These are phyloP conservation scores for Rugonectria rugulosa DNA, from an alignment of 2,329 filamentous ascomycete genomes.

Conservation along the genomic window DNA sequence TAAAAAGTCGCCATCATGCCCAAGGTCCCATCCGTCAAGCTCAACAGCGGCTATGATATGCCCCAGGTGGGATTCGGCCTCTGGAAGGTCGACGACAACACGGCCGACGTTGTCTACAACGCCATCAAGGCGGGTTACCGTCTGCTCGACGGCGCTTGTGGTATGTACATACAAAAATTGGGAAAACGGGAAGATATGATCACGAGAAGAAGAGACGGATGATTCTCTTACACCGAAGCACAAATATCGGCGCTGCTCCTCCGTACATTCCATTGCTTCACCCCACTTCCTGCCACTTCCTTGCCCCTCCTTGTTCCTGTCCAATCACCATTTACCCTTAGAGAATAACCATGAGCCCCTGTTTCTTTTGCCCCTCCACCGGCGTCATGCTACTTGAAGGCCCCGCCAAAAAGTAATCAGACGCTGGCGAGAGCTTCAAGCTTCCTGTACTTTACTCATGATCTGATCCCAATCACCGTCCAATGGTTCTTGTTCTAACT, in stretches of 20 bases:
- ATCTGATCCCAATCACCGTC: neutral
- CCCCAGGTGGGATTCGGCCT: constrained; percentile 79
- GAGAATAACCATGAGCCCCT: constrained; percentile 38
- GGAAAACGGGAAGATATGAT: neutral
- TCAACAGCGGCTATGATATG: constrained; percentile 73
- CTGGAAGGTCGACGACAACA: constrained; percentile 83
- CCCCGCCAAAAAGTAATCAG: constrained; percentile 1
- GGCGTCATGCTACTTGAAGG: constrained; percentile 14
- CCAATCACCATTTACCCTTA: constrained; percentile 36
- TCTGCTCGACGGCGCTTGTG: constrained; percentile 66
- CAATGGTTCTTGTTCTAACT: neutral
- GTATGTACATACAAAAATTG: constrained; percentile 44
- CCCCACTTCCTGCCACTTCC: neutral
- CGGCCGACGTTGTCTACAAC: constrained; percentile 80
- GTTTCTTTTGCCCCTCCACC: constrained; percentile 29
- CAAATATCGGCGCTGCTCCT: constrained; percentile 17
- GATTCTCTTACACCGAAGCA: constrained; percentile 10
- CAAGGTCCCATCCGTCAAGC: constrained; percentile 59
- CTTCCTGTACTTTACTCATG: neutral
- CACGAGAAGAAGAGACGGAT: neutral
- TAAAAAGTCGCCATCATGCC: constrained; percentile 44
- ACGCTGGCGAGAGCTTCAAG: constrained; percentile 1
- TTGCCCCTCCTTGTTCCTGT: constrained; percentile 17
- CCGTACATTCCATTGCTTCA: neutral
- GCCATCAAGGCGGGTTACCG: constrained; percentile 71